phyloP scores from a whole-genome alignment of 1,284 basidiomycete genomes.

The Melanopsichium pennsylvanicum region DNA sequence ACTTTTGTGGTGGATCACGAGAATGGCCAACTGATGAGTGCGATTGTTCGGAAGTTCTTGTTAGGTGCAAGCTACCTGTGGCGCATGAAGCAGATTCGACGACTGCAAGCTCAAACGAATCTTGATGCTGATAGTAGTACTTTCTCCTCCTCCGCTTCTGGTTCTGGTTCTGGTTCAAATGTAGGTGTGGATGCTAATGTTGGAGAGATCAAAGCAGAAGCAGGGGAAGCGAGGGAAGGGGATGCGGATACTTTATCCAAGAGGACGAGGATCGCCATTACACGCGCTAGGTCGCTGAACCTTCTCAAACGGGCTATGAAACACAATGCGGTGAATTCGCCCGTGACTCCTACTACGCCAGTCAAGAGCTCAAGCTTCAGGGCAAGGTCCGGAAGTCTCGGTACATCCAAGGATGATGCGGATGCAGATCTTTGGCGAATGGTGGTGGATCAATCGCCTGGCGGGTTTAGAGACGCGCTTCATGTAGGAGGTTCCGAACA shows the following conservation, averaged over 20 bases:
- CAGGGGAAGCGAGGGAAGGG: neutral
- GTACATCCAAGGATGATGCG: neutral
- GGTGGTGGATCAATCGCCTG: slow-evolving; percentile 53
- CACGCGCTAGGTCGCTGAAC: slow-evolving; percentile 26
- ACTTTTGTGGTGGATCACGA: slow-evolving; percentile 83
- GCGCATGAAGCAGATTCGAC: slow-evolving; percentile 51
- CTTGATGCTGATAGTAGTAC: too few species aligned
- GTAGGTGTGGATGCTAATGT: too few species aligned
- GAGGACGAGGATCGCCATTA: slow-evolving; percentile 23
- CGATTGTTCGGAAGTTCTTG: slow-evolving; percentile 83
- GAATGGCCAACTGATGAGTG: slow-evolving; percentile 80
- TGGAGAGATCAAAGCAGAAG: too few species aligned
- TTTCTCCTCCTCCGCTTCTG: too few species aligned
- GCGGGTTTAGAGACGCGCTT: slow-evolving; percentile 52
- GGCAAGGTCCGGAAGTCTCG: slow-evolving; percentile 3
- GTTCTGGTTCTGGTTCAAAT: too few species aligned
- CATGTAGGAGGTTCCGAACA: slow-evolving; percentile 53
- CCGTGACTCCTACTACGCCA: slow-evolving; percentile 7
- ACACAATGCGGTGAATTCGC: neutral
- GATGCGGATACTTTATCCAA: slow-evolving; percentile 18
- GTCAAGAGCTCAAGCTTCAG: slow-evolving; percentile 6
- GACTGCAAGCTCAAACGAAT: slow-evolving; percentile 14
- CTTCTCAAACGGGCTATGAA: slow-evolving; percentile 26
- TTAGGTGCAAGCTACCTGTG: slow-evolving; percentile 70
- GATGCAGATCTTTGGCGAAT: slow-evolving; percentile 24